A percentile compares a stretch with the other conserved stretches of the same genome.
phyloP scores from a whole-genome alignment of 495 filamentous ascomycete species.

The Aspergillus sclerotioniger region DNA sequence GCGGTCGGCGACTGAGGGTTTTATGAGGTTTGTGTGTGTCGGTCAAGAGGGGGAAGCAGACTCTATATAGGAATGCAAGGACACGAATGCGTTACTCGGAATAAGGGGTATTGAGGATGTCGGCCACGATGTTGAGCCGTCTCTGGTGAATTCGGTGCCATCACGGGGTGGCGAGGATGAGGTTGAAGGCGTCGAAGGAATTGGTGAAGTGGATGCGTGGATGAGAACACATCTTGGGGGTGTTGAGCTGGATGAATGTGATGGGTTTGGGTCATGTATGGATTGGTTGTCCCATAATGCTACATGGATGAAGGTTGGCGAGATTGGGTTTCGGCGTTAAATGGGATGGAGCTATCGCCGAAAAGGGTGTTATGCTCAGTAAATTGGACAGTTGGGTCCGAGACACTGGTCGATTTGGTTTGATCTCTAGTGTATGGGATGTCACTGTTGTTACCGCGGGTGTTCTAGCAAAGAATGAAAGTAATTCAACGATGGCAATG shows the following conservation, averaged over 20 bases:
- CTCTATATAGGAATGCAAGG: slow-evolving; percentile 49
- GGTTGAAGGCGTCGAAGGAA: slow-evolving; percentile 15
- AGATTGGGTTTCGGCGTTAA: not conserved
- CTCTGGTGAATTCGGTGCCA: slow-evolving; percentile 53
- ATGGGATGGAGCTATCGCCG: not conserved
- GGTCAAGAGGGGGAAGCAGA: not conserved
- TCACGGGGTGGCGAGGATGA: slow-evolving; percentile 27
- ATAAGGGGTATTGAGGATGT: slow-evolving; percentile 53
- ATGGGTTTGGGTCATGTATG: not conserved
- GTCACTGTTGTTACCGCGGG: no score
- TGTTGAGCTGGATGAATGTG: not conserved
- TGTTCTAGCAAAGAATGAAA: no score
- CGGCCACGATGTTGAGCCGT: slow-evolving; percentile 47
- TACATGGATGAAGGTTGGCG: not conserved
- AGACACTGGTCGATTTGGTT: no score
- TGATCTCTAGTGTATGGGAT: no score
- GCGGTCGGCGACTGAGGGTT: slow-evolving; percentile 63
- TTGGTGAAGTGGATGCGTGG: slow-evolving; percentile 13
- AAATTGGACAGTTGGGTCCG: no score
- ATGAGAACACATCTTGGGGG: no score
- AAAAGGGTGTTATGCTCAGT: no score
- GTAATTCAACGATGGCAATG: no score
- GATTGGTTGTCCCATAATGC: not conserved
- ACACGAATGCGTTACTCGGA: slow-evolving; percentile 57
- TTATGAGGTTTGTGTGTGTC: not conserved